Evolutionary conservation across 2,329 filamentous ascomycete species (phyloP), one percentile per base, ranked within the genome.

Genomic region (Elsinoe australis): DNA sequence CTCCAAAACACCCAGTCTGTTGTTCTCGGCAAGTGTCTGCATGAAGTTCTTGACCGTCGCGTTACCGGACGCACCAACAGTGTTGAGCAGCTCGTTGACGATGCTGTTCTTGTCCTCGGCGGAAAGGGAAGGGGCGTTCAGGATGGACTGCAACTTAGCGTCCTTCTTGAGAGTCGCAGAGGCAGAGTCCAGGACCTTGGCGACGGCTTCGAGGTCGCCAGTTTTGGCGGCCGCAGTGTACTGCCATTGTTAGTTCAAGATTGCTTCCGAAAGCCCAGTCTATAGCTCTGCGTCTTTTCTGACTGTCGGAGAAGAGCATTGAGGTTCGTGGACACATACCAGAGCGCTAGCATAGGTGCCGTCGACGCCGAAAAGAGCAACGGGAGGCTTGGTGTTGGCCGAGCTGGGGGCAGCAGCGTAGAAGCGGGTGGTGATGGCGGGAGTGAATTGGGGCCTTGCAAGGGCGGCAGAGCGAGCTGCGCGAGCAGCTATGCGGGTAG

Each of bases 261-360:
- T 10, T 24, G 17, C 12, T 46, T 48, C 41, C 35, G 21, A 44
- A n/a, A 8, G 50, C 8, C 31, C 24, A 8, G 4, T 4, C 12
- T 5, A 26, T 15, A 19, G 24, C 14, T 19, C 19, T 19, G 31
- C 17, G 14, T 6, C 12, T 18, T 22, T 8, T 24, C 15, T 12
- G 14, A 9, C 12, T 8, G 18, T 3, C 4, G 2, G n/a, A 9
- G 21, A 5, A n/a, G 50, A 22, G 21, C 22, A 44, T 44, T 44
- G 39, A 21, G 15, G 15, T 8, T 4, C 5, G 2, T n/a, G 32
- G 51, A 17, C 19, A 68, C 87, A 69, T 90, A 98, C 92, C 82
- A 98, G 79, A 75, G 92, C 92, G 74, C 84, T 88, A 68, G 92
- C 92, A 75, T 98, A 98, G 67, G 90, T 96, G 71, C 92, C 92